Evolutionary conservation across 345 rosid species (phyloP), one percentile per base, ranked within the genome.

Genomic region (Pelargonium nanum): DNA sequence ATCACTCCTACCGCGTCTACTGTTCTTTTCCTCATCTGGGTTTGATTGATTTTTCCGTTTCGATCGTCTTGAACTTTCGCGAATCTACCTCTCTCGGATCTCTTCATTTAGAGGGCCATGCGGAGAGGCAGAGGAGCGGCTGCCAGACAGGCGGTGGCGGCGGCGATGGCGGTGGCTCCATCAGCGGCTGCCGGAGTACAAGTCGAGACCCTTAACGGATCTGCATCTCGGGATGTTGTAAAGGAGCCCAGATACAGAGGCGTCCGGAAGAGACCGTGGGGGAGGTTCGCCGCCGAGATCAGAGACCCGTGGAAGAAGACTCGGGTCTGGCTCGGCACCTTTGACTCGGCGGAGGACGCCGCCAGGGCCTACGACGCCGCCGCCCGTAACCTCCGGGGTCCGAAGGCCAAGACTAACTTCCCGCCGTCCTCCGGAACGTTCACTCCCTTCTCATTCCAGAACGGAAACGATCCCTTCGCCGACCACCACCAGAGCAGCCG

Each of bases 291-390:
- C 0, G 96, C 98, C 0, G 98, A 92, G 87, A 92, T 92, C 83
- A 80, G 98, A 55, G 95, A 92, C 72, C 98, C 98, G 0, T 62
- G 76, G 73, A 92, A 86, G 61, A 92, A 88, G 60, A 75, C 95
- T 1, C 70, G 96, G 0, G 98, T 92, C 0, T 88, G 98, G 98
- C 85, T 92, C 5, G 98, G 98, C 17, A 91, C 98, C 23, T 91
- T 86, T 48, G 86, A 85, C 53, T 83, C 96, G n/a, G 96, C 96
- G 4, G 91, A 78, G 26, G 98, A 88, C 1, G 98, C 98, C 0
- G 98, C 98, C 1, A 80, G 81, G 13, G 96, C 98, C 22, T 92
- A 92, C 73, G 98, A 92, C 32, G 70, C 83, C 8, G 96, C 98
- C 25, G 96, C 96, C 19, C 78, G 85, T 32, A 68, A 55, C 51